Percentiles rank a stretch among this genome's conserved stretches.
These are phyloP conservation scores for Rhododendron ferrugineum DNA, from an alignment of 148 eudicot genomes.

Conservation along the genomic window DNA sequence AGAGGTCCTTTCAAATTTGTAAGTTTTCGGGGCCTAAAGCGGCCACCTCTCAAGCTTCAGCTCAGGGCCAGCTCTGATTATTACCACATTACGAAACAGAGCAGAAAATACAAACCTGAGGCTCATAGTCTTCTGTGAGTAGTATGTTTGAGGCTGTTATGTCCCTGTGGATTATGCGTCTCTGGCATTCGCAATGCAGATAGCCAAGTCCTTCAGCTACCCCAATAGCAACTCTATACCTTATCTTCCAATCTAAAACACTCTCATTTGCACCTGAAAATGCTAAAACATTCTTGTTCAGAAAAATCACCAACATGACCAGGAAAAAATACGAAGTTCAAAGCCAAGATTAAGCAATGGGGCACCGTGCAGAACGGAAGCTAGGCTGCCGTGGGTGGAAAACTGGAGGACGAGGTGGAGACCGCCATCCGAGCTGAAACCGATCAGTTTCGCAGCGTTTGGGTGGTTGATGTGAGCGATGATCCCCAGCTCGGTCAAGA, in stretches of 20 bases:
- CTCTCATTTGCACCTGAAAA: conserved; percentile 46
- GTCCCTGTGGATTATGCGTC: conserved; percentile 91
- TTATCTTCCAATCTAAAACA: conserved; percentile 48
- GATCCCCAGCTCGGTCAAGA: conserved; percentile 88
- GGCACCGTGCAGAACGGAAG: conserved; percentile 64
- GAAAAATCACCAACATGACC: neutral
- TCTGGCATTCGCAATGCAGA: conserved; percentile 73
- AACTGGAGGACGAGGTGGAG: conserved; percentile 82
- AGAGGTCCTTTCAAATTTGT: too few species aligned
- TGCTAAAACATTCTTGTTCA: conserved; percentile 1
- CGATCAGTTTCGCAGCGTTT: conserved; percentile 66
- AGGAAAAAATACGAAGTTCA: neutral
- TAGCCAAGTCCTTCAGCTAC: conserved; percentile 83
- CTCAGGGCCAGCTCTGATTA: too few species aligned
- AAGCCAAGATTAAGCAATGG: neutral
- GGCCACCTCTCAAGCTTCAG: too few species aligned
- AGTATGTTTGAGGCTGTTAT: conserved; percentile 89
- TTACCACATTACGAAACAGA: neutral
- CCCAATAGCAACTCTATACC: conserved; percentile 70
- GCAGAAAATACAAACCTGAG: conserved; percentile 44
- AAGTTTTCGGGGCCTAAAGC: too few species aligned
- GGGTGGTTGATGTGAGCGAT: conserved; percentile 92
- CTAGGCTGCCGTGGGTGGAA: conserved; percentile 69
- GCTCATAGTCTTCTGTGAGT: conserved; percentile 61
- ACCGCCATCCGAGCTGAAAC: conserved; percentile 65